Percentiles rank a stretch among this genome's conserved stretches.
Conservation (phyloP, 2,329 filamentous ascomycete genomes). For the Rhinocladiella mackenziei region DNA sequence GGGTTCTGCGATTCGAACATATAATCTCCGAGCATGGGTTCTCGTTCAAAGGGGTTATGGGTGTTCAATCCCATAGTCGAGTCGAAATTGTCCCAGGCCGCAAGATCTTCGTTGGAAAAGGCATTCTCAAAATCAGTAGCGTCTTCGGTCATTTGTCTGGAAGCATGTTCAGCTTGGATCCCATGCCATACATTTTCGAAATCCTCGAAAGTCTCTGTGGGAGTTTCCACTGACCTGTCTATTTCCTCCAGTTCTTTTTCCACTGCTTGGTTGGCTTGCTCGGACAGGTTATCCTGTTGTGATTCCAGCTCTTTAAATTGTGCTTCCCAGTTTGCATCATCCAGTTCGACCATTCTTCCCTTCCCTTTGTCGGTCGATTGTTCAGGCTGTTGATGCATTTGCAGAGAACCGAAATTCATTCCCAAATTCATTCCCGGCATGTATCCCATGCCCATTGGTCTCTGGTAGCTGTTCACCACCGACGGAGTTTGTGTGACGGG, state of each 20-base stretch:
- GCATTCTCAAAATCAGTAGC: conserved; percentile 56
- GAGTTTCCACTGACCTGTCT: conserved; percentile 72
- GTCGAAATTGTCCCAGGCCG: conserved; percentile 76
- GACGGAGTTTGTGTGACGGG: conserved; percentile 50
- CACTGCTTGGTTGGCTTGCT: conserved; percentile 67
- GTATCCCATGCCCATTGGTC: conserved; percentile 45
- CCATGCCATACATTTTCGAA: conserved; percentile 72
- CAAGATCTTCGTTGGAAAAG: conserved; percentile 67
- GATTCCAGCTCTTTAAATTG: conserved; percentile 73
- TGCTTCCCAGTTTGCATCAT: conserved; percentile 92
- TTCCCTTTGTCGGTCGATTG: conserved; percentile 70
- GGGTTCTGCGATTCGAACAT: conserved; percentile 93
- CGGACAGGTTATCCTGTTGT: conserved; percentile 52
- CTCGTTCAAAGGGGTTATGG: conserved; percentile 51
- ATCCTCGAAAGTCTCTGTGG: conserved; percentile 73
- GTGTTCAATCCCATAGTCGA: conserved; percentile 53
- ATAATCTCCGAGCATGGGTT: conserved; percentile 81
- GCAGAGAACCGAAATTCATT: conserved; percentile 48
- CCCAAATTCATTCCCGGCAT: conserved; percentile 49
- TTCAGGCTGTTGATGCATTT: conserved; percentile 42
- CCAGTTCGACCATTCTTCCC: conserved; percentile 76
- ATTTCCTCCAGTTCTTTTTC: conserved; percentile 84
- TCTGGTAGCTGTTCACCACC: conserved; percentile 53
- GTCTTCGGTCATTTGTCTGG: conserved; percentile 60
- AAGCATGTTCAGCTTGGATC: conserved; percentile 44